Base-by-base conservation (phyloP, 164 flowering plant species). In the Nelumbo lutea region DNA sequence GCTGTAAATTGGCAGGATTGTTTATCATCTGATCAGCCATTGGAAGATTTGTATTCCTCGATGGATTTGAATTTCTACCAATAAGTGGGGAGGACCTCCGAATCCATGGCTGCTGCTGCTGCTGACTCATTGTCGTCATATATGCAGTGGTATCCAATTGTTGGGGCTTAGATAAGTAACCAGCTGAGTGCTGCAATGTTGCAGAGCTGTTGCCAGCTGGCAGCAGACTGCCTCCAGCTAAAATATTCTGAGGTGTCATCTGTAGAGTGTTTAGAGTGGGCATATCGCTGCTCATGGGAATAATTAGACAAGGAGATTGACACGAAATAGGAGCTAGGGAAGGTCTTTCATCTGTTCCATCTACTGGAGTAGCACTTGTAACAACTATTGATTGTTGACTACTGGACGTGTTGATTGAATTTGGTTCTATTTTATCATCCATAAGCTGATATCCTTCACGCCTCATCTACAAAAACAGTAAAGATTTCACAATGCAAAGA, bases 401-500 rank as follows among this genome's bases (percentile, higher is more conserved):
- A 53, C 75, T 76, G 39, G 53, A 65, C 27, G 68, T 47, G 61
- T 58, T 56, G 55, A 40, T 55, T 39, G 40, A 15, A n/a, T 15
- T 10, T 52, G 77, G 56, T 67, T 73, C 62, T 58, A 62, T 51
- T 8, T 41, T 42, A 45, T 76, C 67, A 14, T 65, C 59, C 7
- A 38, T 15, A 40, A 65, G 27, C 41, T 3, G n/a, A 62, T 62
- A 73, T 39, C 74, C 76, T 70, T 77, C 79, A 1, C 65, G 58
- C 45, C 0, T 59, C 76, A 77, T 77, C 79, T 77, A 67, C 42
- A 66, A 38, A 66, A 40, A 27, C 46, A 65, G 47, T 59, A 27
- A 57, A 48, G n/a, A 52, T 48, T 40, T 13, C 39, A 55, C 39
- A 9, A 47, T 60, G 52, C 42, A 42, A 65, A 4, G 45, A 43